Conservation (phyloP, 2,329 filamentous ascomycete species). For the Ceratocystis eucalypticola region DNA sequence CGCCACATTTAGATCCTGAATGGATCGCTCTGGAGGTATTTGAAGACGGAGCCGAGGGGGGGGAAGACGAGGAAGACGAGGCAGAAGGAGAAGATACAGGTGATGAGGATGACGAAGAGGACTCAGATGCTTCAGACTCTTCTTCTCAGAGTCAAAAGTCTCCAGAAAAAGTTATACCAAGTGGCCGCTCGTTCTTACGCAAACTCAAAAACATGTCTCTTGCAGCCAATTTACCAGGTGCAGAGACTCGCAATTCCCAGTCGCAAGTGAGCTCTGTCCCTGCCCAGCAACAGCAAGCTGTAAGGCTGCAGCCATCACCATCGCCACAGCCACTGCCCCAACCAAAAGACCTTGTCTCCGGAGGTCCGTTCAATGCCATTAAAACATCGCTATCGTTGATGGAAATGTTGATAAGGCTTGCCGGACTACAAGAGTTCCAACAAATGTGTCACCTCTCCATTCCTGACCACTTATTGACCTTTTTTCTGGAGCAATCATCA, state of each 20-base stretch:
- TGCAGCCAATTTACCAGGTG: neutral
- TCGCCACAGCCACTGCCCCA: neutral
- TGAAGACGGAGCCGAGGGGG: conserved; percentile 42
- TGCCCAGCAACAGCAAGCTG: neutral
- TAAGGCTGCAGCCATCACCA: neutral
- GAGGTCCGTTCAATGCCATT: conserved; percentile 38
- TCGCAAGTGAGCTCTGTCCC: neutral
- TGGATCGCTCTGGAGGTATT: conserved; percentile 89
- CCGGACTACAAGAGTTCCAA: conserved; percentile 81
- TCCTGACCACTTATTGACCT: conserved; percentile 75
- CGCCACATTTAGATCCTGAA: conserved; percentile 66
- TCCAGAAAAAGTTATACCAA: neutral
- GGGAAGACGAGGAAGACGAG: conserved; percentile 37
- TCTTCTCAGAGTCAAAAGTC: conserved; percentile 13
- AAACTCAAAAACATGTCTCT: neutral
- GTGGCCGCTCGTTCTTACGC: neutral
- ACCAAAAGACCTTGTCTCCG: neutral
- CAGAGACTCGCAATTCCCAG: neutral
- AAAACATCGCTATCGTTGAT: conserved; percentile 56
- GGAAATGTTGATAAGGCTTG: conserved; percentile 75
- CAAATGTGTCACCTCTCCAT: conserved; percentile 82
- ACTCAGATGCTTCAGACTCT: conserved; percentile 18
- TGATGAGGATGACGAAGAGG: neutral
- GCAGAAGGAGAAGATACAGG: conserved; percentile 17
- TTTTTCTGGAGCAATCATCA: conserved; percentile 59